These are phyloP conservation scores for Leccinum angustisporum DNA, from an alignment of 1,284 basidiomycete genomes.

Conservation along the genomic window DNA sequence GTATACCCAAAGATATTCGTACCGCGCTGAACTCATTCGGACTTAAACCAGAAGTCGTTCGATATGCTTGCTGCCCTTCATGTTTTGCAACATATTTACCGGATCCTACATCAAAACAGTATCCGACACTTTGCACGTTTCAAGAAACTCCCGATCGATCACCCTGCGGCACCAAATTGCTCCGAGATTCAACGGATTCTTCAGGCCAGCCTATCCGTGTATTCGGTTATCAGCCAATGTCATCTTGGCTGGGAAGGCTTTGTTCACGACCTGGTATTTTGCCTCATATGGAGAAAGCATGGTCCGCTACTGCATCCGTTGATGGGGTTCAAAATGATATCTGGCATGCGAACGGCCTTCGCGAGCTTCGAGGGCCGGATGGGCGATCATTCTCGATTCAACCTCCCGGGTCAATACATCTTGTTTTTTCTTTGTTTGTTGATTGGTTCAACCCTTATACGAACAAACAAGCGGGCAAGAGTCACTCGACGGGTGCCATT, in stretches of 20 bases:
- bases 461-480: no score
- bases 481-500: no score
- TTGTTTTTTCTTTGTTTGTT: no score
- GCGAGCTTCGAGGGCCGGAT: neutral
- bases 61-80: neutral
- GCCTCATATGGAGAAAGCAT: neutral
- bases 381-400: no score
- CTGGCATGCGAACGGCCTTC: neutral
- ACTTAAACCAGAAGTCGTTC: neutral
- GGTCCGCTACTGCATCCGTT: neutral
- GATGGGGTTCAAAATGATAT: neutral
- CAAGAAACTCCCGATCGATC: neutral
- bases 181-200: neutral
- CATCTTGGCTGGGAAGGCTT: neutral
- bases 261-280: neutral
- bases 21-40: neutral
- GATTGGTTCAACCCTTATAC: no score
- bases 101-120: neutral
- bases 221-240: neutral
- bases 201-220: neutral
- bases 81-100: neutral
- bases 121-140: neutral
- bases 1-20: neutral
- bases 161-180: neutral
- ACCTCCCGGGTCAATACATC: no score